Evolutionary conservation across 305 asterid genomes (phyloP), one percentile per base, ranked within the genome.

Genomic region (Rubia peregrina): DNA sequence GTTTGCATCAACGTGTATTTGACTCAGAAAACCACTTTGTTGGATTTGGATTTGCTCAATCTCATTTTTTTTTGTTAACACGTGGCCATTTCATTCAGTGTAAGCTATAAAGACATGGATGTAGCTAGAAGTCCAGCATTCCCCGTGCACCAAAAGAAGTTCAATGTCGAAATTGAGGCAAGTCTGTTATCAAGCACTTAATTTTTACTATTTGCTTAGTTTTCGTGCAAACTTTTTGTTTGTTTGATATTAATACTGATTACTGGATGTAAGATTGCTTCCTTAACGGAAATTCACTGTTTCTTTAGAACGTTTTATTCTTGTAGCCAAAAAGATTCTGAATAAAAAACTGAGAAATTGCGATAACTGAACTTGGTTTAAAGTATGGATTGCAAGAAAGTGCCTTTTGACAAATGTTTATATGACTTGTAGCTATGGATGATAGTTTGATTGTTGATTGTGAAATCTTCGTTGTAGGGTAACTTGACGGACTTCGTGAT

Each of bases 401-500:
- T 21, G 38, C 16, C 19, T 2, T 0, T 22, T n/a, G 38, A 59
- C 21, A 21, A 59, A 22, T 21, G 36, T 8, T 22, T 10, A 9
- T 59, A 2, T 59, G 26, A 21, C 10, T 0, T 59, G 63, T 59
- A 16, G 36, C 36, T 24, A 2, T 59, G 36, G 36, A 9, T 59
- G 63, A 59, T 36, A n/a, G 11, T 64, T 53, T 55, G 62, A 49
- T 67, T 16, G 22, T 67, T 65, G 7, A 57, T 48, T 16, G 9
- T 69, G 38, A 22, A 59, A 43, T 76, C 53, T 63, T 61, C 59
- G 65, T 71, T 65, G 41, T 83, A 92, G 98, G 97, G 86, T 67
- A 75, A 84, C 74, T 81, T 78, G 79, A 93, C 98, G 71, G 96
- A 93, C 77, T 71, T 93, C n/a, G 61, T 89, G 75, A 76, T 90